Conservation (phyloP, 2,329 filamentous ascomycete genomes). For the Nemania serpens region DNA sequence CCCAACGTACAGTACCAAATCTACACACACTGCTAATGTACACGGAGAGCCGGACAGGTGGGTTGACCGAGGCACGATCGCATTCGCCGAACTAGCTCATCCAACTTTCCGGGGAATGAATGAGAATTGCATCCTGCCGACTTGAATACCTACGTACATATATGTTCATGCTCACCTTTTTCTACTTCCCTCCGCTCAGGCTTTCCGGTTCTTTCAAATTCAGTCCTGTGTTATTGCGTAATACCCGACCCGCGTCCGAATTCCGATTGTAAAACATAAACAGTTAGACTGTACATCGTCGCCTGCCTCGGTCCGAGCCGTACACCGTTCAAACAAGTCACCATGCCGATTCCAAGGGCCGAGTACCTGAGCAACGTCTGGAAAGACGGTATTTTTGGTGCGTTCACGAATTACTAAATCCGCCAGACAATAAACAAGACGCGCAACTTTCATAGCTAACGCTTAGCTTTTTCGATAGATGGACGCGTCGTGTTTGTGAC, state of each 20-base stretch:
- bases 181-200: not conserved
- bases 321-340: conserved; percentile 29
- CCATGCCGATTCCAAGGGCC: conserved; percentile 71
- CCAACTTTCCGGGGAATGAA: not conserved
- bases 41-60: conserved; percentile 4
- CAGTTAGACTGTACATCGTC: conserved; percentile 2
- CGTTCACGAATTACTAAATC: conserved; percentile 32
- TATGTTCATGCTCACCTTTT: not conserved
- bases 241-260: not conserved
- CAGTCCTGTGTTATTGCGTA: not conserved
- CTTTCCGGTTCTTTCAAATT: not conserved
- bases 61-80: conserved; percentile 23
- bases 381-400: conserved; percentile 87
- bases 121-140: not conserved
- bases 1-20: too few relatives aligned
- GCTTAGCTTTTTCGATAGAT: conserved; percentile 52
- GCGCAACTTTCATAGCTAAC: conserved; percentile 7
- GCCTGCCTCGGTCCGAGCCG: conserved; percentile 7
- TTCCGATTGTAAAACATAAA: conserved; percentile 4
- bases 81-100: conserved; percentile 3
- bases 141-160: too few relatives aligned
- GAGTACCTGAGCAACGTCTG: conserved; percentile 83
- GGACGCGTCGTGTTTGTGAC: conserved; percentile 94
- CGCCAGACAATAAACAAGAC: not conserved
- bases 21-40: too few relatives aligned